These are phyloP conservation scores for Candida vaughaniae DNA, from an alignment of 805 yeast species.

Conservation along the genomic window DNA sequence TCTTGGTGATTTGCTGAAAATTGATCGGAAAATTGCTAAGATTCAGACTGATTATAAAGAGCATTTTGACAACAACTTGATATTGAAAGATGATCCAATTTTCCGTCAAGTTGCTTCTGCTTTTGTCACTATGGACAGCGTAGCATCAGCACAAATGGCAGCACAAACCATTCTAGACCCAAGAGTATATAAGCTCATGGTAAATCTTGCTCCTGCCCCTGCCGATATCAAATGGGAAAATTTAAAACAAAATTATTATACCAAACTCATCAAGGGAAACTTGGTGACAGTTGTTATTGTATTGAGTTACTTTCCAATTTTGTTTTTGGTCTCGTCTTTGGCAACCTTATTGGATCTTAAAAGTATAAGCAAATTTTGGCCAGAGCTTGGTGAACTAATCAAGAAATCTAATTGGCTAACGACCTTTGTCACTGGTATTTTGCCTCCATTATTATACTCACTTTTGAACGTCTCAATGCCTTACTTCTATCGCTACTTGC, in stretches of 20 bases:
- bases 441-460: conserved; percentile 61
- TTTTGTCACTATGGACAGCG: conserved; percentile 47
- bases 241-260: conserved; percentile 39
- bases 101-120: conserved; percentile 47
- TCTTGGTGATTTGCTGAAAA: conserved; percentile 29
- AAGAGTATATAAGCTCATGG: conserved; percentile 42
- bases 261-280: conserved; percentile 39
- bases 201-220: conserved; percentile 47
- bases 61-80: conserved; percentile 9
- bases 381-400: conserved; percentile 54
- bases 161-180: conserved; percentile 48
- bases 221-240: conserved; percentile 47
- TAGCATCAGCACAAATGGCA: conserved; percentile 50
- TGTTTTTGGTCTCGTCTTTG: conserved; percentile 56
- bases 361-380: conserved; percentile 58
- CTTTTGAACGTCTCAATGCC: conserved; percentile 53
- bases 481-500: conserved; percentile 51
- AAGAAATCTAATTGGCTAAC: conserved; percentile 50
- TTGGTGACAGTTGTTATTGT: conserved; percentile 44
- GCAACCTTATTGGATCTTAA: conserved; percentile 56
- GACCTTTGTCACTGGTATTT: conserved; percentile 58
- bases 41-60: conserved; percentile 29
- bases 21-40: conserved; percentile 40
- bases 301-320: conserved; percentile 49
- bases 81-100: conserved; percentile 23